Base-by-base conservation (phyloP, 177 flowering plant species). In the Telopea speciosissima region DNA sequence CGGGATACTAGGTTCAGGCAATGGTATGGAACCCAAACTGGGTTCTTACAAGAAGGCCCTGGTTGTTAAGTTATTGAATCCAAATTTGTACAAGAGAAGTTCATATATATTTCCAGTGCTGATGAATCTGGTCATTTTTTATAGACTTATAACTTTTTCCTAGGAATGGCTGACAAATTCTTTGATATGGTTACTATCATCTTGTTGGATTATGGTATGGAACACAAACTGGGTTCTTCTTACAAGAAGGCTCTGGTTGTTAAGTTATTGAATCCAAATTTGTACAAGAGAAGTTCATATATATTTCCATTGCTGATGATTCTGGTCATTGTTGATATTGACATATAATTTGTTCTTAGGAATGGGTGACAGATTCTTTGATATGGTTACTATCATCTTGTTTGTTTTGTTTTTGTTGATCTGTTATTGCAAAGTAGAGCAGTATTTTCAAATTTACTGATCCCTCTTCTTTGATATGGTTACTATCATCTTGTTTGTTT, bases 381-480 rank as follows among this genome's bases (percentile, higher is more conserved):
- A 26, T 63, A 44, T 44, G 14, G 11, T 9, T 44, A 44, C 49
- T 44, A 5, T 40, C 10, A 40, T 40, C 10, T 5, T 10, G 10
- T 44, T 44, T 1, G 11, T 10, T 13, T 44, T 44, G 8, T 10
- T 44, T 8, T 13, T 44, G 49, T 44, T 44, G 49, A 44, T 44
- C 49, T 44, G 11, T 44, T 44, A 3, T 44, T 8, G 14, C 49
- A 9, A 9, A 44, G 3, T 44, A 44, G 49, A 44, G 56, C 59
- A 22, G 1, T 36, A 22, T 19, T 74, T 56, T 73, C 45, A n/a
- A 66, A 40, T 67, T 31, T 67, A 49, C 76, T 76, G 59, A 68
- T 68, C 25, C 22, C 9, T 70, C 36, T 26, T 19, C 31, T 6
- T 17, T 28, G 66, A 28, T 63, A 49, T 49, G 19, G 14, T 12